phyloP scores from a whole-genome alignment of 352 stramenopile genomes.

The Globisporangium paroecandrum region DNA sequence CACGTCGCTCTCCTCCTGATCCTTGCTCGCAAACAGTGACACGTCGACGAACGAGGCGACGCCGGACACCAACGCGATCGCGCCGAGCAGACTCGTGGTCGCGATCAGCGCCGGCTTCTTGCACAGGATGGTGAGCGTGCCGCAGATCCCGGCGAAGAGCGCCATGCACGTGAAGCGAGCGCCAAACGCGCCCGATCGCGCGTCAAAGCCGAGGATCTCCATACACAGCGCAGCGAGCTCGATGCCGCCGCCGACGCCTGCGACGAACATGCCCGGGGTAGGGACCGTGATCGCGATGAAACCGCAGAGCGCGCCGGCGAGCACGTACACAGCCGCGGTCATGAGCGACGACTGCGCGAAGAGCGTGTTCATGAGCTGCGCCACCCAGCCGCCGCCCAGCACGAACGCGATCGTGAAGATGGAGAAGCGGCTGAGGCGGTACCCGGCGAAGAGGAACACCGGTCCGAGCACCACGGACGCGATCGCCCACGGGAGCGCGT shows the following conservation, averaged over 20 bases:
- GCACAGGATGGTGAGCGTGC: background rate
- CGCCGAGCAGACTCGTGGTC: background rate
- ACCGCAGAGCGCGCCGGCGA: background rate
- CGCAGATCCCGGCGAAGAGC: background rate
- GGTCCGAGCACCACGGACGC: background rate
- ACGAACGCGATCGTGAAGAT: background rate
- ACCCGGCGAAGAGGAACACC: background rate
- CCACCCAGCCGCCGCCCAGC: background rate
- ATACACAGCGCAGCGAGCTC: background rate
- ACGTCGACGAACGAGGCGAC: background rate
- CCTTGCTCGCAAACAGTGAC: background rate
- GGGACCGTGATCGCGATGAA: background rate
- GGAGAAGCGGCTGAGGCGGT: background rate
- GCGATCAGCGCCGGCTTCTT: background rate
- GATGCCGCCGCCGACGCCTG: background rate
- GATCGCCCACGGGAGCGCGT: background rate
- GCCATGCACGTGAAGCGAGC: background rate
- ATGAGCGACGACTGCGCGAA: background rate
- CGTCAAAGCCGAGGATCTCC: background rate
- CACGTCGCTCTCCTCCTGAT: background rate
- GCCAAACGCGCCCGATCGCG: background rate
- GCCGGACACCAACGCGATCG: background rate
- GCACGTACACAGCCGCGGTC: background rate
- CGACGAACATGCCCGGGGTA: background rate
- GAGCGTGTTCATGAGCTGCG: background rate